Percentiles rank a stretch among this genome's conserved stretches.
Conservation (phyloP, 1,284 basidiomycete genomes). For the Termitomyces sp. region DNA sequence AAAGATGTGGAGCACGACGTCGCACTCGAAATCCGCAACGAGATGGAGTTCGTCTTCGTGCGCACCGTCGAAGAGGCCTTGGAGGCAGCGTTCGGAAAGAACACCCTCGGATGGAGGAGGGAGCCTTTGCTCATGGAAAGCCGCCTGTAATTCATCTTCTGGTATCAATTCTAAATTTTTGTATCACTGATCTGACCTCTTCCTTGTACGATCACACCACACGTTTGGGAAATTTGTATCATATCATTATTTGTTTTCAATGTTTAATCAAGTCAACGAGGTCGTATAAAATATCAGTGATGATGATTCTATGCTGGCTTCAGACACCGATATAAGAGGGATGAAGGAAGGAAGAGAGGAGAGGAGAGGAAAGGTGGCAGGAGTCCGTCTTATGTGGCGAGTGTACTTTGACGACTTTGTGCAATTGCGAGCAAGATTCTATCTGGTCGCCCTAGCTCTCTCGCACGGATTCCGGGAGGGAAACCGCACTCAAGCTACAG, state of each 20-base stretch:
- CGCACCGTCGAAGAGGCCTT: constrained; percentile 75
- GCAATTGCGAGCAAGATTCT: no score
- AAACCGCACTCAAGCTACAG: no score
- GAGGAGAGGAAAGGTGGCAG: no score
- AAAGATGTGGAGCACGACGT: constrained; percentile 86
- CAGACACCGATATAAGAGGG: no score
- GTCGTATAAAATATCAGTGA: neutral
- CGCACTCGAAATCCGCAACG: constrained; percentile 60
- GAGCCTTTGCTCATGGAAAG: constrained; percentile 49
- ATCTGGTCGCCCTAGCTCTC: no score
- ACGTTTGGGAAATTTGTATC: neutral
- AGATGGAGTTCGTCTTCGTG: constrained; percentile 79
- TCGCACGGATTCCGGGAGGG: no score
- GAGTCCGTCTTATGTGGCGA: no score
- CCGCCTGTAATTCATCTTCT: constrained; percentile 32
- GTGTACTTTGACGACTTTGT: no score
- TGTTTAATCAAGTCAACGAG: neutral
- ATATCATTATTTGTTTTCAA: constrained; percentile 12
- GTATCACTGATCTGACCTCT: neutral
- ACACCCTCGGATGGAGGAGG: constrained; percentile 53
- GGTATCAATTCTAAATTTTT: neutral
- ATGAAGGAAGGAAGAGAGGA: no score
- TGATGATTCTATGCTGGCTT: no score
- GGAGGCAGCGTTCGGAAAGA: constrained; percentile 74
- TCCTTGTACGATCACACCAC: constrained; percentile 3